Evolutionary conservation across 257 asterid genomes (phyloP).

Genomic region (Capsicum rhomboideum): DNA sequence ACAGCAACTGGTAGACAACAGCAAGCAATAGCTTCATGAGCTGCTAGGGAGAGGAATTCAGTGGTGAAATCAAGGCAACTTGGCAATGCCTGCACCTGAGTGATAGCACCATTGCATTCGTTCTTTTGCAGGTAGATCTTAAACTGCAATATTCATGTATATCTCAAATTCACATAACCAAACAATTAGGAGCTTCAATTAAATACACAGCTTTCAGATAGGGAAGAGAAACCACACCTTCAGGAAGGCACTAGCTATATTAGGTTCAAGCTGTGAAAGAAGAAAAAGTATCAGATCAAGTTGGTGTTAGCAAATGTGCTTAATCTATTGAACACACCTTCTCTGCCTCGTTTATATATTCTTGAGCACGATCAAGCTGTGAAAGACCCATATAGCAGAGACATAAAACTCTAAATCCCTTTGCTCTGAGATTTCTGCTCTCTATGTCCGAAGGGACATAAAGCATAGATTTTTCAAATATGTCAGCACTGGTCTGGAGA

Average conservation of each 20-base stretch:
- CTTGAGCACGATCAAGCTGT: constrained; percentile 93
- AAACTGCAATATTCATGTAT: constrained; percentile 47
- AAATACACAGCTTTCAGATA: background rate
- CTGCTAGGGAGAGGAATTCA: constrained; percentile 84
- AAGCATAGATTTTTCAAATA: constrained; percentile 86
- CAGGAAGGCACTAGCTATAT: constrained; percentile 74
- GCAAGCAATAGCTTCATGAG: constrained; percentile 90
- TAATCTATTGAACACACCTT: constrained; percentile 40
- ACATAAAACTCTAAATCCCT: constrained; percentile 85
- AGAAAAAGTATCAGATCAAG: constrained; percentile 11
- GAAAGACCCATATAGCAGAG: constrained; percentile 79
- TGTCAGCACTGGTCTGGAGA: constrained; percentile 64
- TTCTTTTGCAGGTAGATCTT: constrained; percentile 78
- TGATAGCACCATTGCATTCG: constrained; percentile 46
- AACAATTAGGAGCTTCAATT: background rate
- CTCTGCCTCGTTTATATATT: constrained; percentile 90
- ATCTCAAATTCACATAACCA: background rate
- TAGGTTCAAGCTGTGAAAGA: constrained; percentile 88
- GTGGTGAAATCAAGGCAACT: constrained; percentile 86
- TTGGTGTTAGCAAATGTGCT: constrained; percentile 4
- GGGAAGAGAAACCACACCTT: constrained; percentile 52
- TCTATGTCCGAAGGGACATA: constrained; percentile 73
- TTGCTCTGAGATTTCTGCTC: constrained; percentile 71
- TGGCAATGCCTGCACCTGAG: constrained; percentile 91
- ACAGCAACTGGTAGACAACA: constrained; percentile 62